Evolutionary conservation across 2,329 filamentous ascomycete genomes (phyloP).

Genomic region (Colletotrichum karsti): DNA sequence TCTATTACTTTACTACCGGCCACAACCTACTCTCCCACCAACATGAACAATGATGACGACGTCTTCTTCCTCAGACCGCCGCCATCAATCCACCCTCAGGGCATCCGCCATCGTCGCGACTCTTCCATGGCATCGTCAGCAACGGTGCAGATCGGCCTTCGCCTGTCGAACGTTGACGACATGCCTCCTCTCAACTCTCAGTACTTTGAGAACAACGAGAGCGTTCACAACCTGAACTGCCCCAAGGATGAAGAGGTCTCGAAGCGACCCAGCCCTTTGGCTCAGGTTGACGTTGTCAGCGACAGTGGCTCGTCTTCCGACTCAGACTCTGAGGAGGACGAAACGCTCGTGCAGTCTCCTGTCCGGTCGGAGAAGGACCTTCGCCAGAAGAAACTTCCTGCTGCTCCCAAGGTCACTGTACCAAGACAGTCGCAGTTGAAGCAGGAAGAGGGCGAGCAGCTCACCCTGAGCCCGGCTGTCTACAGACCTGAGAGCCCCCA

Average conservation of each 20-base stretch:
- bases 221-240: conserved; percentile 48
- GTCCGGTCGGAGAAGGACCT: conserved; percentile 38
- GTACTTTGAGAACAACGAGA: conserved; percentile 41
- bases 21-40: conserved; percentile 52
- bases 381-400: conserved; percentile 47
- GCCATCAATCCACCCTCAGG: conserved; percentile 34
- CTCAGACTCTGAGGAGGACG: conserved; percentile 32
- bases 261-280: conserved; percentile 42
- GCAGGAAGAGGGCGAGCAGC: conserved; percentile 38
- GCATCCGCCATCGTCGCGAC: conserved; percentile 59
- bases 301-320: conserved; percentile 28
- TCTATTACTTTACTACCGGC: conserved; percentile 53
- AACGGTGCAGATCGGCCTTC: conserved; percentile 76
- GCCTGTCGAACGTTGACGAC: conserved; percentile 68
- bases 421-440: conserved; percentile 12
- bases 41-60: conserved; percentile 2
- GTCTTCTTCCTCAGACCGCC: conserved; percentile 21
- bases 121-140: conserved; percentile 72
- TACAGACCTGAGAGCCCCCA: conserved; percentile 55
- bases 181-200: conserved; percentile 47
- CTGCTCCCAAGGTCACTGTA: conserved; percentile 38
- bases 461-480: conserved; percentile 59
- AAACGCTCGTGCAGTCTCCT: conserved; percentile 18
- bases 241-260: conserved; percentile 33
- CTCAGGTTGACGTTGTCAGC: conserved; percentile 23